These are phyloP conservation scores for Flaveria ramosissima DNA, from an alignment of 129 eudicot genomes.

Conservation along the genomic window DNA sequence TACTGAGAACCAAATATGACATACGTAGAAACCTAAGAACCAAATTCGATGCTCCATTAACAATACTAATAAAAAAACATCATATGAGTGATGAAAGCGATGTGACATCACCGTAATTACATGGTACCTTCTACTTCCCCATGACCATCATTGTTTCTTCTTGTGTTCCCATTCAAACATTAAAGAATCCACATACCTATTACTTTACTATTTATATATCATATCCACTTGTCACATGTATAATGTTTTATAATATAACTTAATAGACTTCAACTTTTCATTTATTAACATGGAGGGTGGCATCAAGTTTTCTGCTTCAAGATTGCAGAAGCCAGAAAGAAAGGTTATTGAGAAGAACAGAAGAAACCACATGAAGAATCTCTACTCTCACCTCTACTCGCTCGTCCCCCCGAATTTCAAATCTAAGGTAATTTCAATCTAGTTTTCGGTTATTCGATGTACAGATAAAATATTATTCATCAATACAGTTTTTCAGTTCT, in stretches of 20 bases:
- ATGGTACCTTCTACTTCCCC: conserved; percentile 8
- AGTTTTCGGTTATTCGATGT: too few species aligned
- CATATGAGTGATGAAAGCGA: background rate
- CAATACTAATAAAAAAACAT: background rate
- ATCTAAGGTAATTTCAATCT: background rate
- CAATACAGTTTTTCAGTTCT: background rate
- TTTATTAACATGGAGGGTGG: background rate
- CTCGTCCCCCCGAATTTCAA: background rate
- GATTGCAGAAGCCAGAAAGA: background rate
- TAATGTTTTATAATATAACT: background rate
- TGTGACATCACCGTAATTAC: conserved; percentile 5
- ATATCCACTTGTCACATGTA: background rate
- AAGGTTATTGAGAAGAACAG: conserved; percentile 16
- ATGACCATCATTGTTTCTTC: background rate
- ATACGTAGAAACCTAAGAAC: background rate
- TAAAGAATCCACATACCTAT: background rate
- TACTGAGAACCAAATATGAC: background rate
- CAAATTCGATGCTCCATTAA: conserved; percentile 6
- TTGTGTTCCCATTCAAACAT: background rate
- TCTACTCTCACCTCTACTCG: conserved; percentile 4
- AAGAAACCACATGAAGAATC: conserved; percentile 7
- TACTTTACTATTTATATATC: background rate
- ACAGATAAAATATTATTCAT: too few species aligned
- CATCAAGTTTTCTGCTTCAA: conserved; percentile 3
- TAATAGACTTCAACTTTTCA: background rate